Percentiles rank a stretch among this genome's conserved stretches.
These are phyloP conservation scores for Claviceps sp. DNA, from an alignment of 2,329 filamentous ascomycete genomes.

Conservation along the genomic window DNA sequence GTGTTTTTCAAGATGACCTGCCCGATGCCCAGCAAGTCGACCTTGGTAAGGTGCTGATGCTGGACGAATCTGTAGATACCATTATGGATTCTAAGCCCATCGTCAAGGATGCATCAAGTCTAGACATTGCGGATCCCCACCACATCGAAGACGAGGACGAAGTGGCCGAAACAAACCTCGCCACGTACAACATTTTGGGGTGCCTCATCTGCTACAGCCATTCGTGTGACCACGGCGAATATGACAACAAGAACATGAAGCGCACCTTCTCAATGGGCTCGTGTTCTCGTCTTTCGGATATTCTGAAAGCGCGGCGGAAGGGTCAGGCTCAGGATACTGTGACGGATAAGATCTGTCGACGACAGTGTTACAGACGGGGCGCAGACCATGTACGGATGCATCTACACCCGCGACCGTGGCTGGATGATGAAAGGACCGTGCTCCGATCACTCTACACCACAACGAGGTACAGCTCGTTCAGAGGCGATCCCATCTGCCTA, in stretches of 20 bases:
- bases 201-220: conserved; percentile 48
- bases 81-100: conserved; percentile 40
- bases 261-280: conserved; percentile 36
- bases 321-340: conserved; percentile 3
- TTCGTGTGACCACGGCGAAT: conserved; percentile 49
- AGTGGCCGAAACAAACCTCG: conserved; percentile 33
- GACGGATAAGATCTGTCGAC: conserved; percentile 18
- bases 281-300: conserved; percentile 18
- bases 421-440: conserved; percentile 33
- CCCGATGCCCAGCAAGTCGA: conserved; percentile 27
- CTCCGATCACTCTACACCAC: conserved; percentile 34
- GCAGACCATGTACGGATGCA: conserved; percentile 10
- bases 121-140: conserved; percentile 22
- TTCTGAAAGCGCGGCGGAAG: conserved; percentile 16
- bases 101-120: conserved; percentile 29
- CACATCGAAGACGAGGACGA: conserved; percentile 23
- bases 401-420: conserved; percentile 25
- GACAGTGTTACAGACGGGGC: conserved; percentile 26
- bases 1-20: conserved; percentile 31
- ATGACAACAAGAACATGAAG: conserved; percentile 38
- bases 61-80: conserved; percentile 40
- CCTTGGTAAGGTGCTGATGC: conserved; percentile 37
- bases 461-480: conserved; percentile 26
- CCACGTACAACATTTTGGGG: conserved; percentile 41
- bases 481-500: conserved; percentile 32